Evolutionary conservation across 2,329 filamentous ascomycete species (phyloP).

Genomic region (Fusarium nygamai): DNA sequence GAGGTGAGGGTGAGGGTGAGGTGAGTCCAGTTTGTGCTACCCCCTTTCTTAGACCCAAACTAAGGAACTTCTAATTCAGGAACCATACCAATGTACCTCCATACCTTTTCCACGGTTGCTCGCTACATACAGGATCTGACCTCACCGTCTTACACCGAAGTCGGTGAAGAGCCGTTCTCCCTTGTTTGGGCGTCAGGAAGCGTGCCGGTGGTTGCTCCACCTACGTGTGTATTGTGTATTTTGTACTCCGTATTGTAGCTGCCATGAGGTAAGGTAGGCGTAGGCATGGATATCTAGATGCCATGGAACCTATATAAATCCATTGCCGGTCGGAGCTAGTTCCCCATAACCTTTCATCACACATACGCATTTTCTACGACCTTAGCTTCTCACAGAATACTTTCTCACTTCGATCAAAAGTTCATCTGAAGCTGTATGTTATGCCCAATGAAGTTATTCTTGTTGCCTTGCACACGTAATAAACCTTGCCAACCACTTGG

Average conservation of each 20-base stretch:
- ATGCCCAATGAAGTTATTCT: neutral
- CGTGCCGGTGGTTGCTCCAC: conserved; percentile 33
- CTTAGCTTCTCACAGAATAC: neutral
- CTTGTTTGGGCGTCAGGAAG: conserved; percentile 30
- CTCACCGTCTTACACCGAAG: conserved; percentile 42
- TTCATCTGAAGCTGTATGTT: conserved; percentile 32
- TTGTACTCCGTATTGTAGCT: neutral
- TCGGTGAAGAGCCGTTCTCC: conserved; percentile 34
- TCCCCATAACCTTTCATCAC: conserved; percentile 29
- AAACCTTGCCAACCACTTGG: neutral
- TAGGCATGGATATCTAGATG: neutral
- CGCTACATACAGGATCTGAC: conserved; percentile 1
- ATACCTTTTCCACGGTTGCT: neutral
- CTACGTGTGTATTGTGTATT: neutral
- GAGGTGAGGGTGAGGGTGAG: neutral
- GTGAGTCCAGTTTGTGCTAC: conserved; percentile 10
- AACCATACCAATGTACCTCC: conserved; percentile 4
- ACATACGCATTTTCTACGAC: conserved; percentile 6
- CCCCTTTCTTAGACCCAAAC: conserved; percentile 13
- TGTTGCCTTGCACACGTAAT: neutral
- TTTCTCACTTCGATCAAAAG: conserved; percentile 8
- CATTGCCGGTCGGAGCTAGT: conserved; percentile 11
- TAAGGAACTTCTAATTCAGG: conserved; percentile 13
- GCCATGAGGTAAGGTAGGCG: neutral
- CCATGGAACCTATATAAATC: conserved; percentile 35